phyloP scores from a whole-genome alignment of 1,139 yeast species.

The Diutina rugosa region DNA sequence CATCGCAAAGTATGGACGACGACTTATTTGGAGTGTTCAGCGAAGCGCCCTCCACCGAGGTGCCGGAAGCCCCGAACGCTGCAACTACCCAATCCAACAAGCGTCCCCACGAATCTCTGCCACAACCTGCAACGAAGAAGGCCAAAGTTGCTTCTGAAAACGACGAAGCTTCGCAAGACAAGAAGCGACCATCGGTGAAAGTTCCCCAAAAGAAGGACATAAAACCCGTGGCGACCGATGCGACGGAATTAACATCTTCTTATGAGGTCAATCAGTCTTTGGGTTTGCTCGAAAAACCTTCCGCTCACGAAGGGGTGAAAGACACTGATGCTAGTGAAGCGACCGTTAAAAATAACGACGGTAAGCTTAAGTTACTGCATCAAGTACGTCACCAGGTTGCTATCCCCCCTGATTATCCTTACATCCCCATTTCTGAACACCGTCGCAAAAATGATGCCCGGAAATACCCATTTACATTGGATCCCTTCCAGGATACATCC shows the following conservation, averaged over 20 bases:
- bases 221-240: conserved; percentile 73
- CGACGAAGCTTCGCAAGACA: conserved; percentile 6
- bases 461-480: conserved; percentile 81
- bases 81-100: background rate
- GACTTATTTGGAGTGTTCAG: conserved; percentile 61
- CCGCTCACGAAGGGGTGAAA: conserved; percentile 9
- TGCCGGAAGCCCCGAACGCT: conserved; percentile 11
- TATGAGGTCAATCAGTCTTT: conserved; percentile 74
- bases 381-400: conserved; percentile 98
- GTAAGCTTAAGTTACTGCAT: conserved; percentile 66
- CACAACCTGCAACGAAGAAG: conserved; percentile 1
- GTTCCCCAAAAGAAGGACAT: conserved; percentile 6
- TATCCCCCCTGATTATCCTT: conserved; percentile 81
- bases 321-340: background rate
- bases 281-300: conserved; percentile 40
- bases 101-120: background rate
- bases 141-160: conserved; percentile 4
- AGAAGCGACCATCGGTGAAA: conserved; percentile 5
- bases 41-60: conserved; percentile 32
- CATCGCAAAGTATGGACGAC: conserved; percentile 17
- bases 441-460: conserved; percentile 64
- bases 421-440: conserved; percentile 80
- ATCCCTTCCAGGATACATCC: conserved; percentile 94
- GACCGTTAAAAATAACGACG: conserved; percentile 14
- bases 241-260: conserved; percentile 83